Evolutionary conservation across 2,329 filamentous ascomycete species (phyloP).

Genomic region (Cladosporium sp.): DNA sequence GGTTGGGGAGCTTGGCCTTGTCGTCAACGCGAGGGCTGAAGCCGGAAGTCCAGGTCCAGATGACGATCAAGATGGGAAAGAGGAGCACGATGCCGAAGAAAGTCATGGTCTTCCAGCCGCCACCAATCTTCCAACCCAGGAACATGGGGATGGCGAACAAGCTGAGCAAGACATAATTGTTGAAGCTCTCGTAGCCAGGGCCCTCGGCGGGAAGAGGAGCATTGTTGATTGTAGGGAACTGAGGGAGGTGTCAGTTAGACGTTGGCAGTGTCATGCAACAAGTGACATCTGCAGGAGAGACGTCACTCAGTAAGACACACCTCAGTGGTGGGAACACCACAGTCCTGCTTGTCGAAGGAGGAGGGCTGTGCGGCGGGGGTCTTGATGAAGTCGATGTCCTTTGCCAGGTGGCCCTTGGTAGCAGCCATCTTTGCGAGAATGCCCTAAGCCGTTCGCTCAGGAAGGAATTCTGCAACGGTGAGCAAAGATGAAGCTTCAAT

Average conservation of each 20-base stretch:
- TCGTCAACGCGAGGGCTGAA: slow-evolving; percentile 89
- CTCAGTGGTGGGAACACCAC: slow-evolving; percentile 6
- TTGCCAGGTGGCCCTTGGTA: not conserved
- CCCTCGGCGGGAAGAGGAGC: slow-evolving; percentile 88
- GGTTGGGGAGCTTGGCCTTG: slow-evolving; percentile 82
- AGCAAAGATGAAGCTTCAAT: not conserved
- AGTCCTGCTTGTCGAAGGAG: slow-evolving; percentile 7
- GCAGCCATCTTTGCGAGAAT: not conserved
- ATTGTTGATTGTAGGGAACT: slow-evolving; percentile 18
- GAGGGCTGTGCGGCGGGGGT: slow-evolving; percentile 12
- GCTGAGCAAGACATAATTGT: slow-evolving; percentile 74
- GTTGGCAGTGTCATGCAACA: not conserved
- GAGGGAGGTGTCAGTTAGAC: not conserved
- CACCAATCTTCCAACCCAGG: slow-evolving; percentile 77
- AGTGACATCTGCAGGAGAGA: no score
- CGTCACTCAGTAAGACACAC: not conserved
- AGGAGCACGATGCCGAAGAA: slow-evolving; percentile 80
- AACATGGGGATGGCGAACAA: slow-evolving; percentile 73
- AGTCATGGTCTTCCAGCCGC: slow-evolving; percentile 81
- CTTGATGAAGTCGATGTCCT: slow-evolving; percentile 18
- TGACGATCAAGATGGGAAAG: slow-evolving; percentile 75
- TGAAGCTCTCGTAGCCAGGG: slow-evolving; percentile 70
- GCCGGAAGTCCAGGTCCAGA: slow-evolving; percentile 78
- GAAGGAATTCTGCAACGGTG: not conserved
- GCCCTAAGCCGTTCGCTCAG: not conserved